Percentiles rank a stretch among this genome's conserved stretches.
These are phyloP conservation scores for Amaranthus hypochondriacus DNA, from an alignment of 148 eudicot species.

Conservation along the genomic window DNA sequence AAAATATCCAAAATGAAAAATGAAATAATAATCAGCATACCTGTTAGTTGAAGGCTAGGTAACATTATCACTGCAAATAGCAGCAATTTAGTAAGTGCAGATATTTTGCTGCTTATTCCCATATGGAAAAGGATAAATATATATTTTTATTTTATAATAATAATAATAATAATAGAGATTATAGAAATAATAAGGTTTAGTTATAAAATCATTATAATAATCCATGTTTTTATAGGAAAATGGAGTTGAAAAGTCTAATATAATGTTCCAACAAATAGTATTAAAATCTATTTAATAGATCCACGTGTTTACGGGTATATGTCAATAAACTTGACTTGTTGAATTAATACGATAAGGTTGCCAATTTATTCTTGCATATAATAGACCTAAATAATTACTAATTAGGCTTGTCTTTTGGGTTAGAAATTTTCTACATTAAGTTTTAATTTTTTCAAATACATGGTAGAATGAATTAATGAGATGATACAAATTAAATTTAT, in stretches of 20 bases:
- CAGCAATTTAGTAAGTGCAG: background rate
- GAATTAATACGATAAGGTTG: too few species aligned
- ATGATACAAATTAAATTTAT: too few species aligned
- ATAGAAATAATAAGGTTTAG: background rate
- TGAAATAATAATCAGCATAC: background rate
- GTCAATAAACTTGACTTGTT: too few species aligned
- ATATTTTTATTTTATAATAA: too few species aligned
- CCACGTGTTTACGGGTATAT: too few species aligned
- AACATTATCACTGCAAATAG: background rate
- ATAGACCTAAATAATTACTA: too few species aligned
- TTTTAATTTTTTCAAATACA: too few species aligned
- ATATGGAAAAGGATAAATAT: background rate
- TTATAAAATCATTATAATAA: background rate
- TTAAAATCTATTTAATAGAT: background rate
- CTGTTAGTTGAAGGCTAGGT: constrained; percentile 13
- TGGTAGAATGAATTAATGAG: too few species aligned
- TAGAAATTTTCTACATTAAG: too few species aligned
- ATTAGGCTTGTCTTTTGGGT: too few species aligned
- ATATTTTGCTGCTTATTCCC: background rate
- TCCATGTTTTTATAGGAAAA: background rate
- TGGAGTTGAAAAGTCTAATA: constrained; percentile 6
- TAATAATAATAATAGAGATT: background rate
- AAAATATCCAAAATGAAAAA: background rate
- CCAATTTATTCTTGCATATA: too few species aligned
- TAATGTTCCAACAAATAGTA: background rate